Conservation (phyloP, 345 rosid genomes). For the Psidium guajava region DNA sequence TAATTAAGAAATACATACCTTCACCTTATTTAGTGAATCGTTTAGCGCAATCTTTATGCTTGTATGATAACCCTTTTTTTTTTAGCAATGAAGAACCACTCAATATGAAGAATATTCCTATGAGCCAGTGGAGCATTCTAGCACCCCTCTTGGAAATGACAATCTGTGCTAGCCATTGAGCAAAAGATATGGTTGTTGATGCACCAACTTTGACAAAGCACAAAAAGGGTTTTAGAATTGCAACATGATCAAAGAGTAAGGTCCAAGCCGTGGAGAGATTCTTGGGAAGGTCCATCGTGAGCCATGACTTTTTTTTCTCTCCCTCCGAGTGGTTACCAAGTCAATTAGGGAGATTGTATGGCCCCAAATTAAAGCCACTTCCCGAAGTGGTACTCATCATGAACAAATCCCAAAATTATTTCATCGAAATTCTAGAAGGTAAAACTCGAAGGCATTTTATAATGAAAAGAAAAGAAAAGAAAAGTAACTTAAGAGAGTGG, state of each 20-base stretch:
- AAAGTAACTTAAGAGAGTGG: too few relatives aligned
- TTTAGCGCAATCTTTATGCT: not conserved
- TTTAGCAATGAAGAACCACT: not conserved
- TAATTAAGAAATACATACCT: not conserved
- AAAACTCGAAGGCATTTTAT: too few relatives aligned
- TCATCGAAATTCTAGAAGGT: too few relatives aligned
- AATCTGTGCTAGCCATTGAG: not conserved
- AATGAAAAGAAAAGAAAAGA: too few relatives aligned
- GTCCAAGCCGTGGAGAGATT: constrained; percentile 3
- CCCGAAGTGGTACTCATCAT: constrained; percentile 5
- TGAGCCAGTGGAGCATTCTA: not conserved
- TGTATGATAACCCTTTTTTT: too few relatives aligned
- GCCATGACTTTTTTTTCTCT: constrained; percentile 5
- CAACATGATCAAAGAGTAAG: constrained; percentile 1
- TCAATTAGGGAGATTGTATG: constrained; percentile 34
- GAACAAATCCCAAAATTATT: too few relatives aligned
- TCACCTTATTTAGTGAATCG: not conserved
- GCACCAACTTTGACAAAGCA: not conserved
- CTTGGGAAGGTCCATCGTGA: not conserved
- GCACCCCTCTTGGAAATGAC: not conserved
- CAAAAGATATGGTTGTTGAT: not conserved
- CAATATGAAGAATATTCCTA: not conserved
- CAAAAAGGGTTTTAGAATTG: not conserved
- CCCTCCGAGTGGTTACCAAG: constrained; percentile 33
- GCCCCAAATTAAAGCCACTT: constrained; percentile 41